These are phyloP conservation scores for Elongisporangium prolatum DNA, from an alignment of 352 stramenopile species.

Conservation along the genomic window DNA sequence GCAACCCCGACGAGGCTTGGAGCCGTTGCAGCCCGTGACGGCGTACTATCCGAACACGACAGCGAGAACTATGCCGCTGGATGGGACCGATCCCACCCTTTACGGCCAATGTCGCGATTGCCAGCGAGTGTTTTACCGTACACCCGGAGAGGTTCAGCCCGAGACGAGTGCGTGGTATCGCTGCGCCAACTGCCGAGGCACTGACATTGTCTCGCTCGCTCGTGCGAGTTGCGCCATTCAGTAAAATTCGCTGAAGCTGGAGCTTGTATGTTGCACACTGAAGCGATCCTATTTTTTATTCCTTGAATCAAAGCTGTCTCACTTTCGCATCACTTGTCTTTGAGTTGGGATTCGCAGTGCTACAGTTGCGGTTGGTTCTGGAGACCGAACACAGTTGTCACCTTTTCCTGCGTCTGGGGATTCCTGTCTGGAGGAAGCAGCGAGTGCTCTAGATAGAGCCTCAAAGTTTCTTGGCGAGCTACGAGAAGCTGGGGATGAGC, in stretches of 20 bases:
- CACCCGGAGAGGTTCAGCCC: conserved; percentile 38
- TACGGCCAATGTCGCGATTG: conserved; percentile 62
- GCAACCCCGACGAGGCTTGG: not conserved
- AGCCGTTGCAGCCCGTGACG: conserved; percentile 7
- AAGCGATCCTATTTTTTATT: not conserved
- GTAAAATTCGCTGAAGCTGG: conserved; percentile 12
- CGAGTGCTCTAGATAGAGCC: not conserved
- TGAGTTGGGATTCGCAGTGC: not conserved
- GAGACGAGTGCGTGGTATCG: conserved; percentile 71
- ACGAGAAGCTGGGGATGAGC: not conserved
- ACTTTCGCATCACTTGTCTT: not conserved
- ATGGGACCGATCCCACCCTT: conserved; percentile 26
- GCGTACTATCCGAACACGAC: conserved; percentile 5
- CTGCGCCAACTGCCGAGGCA: conserved; percentile 47
- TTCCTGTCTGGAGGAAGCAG: not conserved
- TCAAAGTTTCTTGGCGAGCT: not conserved
- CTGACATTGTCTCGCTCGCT: conserved; percentile 45
- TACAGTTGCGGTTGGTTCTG: not conserved
- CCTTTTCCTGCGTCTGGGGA: not conserved
- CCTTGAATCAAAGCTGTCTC: not conserved
- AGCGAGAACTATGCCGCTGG: conserved; percentile 11
- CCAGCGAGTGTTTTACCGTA: conserved; percentile 57
- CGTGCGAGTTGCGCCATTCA: conserved; percentile 53
- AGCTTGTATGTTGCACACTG: not conserved
- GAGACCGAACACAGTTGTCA: not conserved